Conservation (phyloP, 2,329 filamentous ascomycete species). For the Penicillium sp. region DNA sequence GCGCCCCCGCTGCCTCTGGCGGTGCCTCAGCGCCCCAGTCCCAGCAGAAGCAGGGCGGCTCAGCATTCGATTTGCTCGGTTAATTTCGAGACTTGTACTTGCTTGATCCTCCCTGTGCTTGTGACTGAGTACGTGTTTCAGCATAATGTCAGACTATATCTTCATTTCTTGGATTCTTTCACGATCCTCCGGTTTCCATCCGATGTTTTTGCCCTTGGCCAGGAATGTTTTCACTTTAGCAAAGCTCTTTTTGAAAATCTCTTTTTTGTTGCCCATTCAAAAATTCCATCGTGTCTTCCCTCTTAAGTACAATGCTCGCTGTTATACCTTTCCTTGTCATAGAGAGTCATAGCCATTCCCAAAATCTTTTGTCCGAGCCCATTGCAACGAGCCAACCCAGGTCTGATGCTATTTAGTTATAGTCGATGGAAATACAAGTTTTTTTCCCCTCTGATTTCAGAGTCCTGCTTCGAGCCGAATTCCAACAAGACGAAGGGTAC, state of each 20-base stretch:
- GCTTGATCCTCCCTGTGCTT: not conserved
- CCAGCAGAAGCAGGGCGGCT: conserved; percentile 31
- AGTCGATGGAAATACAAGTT: not conserved
- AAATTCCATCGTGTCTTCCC: not conserved
- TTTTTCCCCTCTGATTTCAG: not conserved
- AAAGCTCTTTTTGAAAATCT: conserved; percentile 14
- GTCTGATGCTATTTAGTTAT: not conserved
- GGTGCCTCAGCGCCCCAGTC: conserved; percentile 48
- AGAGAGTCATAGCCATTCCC: not conserved
- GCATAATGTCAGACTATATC: conserved; percentile 6
- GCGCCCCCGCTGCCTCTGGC: conserved; percentile 61
- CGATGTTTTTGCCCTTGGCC: not conserved
- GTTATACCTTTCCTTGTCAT: not conserved
- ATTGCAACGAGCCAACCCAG: not conserved
- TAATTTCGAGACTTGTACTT: conserved; percentile 17
- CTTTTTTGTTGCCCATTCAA: not conserved
- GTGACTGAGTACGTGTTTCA: conserved; percentile 1
- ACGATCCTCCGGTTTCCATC: not conserved
- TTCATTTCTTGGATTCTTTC: not conserved
- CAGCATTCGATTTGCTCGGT: conserved; percentile 41
- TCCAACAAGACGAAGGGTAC: too few relatives aligned
- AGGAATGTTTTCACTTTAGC: conserved; percentile 6
- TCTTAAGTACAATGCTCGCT: not conserved
- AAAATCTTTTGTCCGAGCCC: not conserved
- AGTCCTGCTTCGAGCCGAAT: not conserved